Base-by-base conservation (phyloP, 371 early-diverging fungal genomes). In the Capniomyces stellatus region DNA sequence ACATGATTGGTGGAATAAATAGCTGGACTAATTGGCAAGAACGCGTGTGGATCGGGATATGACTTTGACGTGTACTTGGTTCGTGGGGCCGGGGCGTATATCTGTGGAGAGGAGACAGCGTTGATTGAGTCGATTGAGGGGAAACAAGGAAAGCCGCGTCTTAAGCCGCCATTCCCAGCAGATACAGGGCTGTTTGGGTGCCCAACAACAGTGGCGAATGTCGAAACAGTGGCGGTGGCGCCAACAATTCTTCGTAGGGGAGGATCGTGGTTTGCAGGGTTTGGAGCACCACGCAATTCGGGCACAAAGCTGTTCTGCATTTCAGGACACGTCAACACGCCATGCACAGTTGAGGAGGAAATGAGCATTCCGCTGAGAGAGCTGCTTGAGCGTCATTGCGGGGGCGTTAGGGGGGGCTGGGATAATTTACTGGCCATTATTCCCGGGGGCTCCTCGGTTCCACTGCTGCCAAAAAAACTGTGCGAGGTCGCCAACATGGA, bases 141-240 rank as follows among this genome's bases (percentile, higher is more conserved):
- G 58, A 94, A 94, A 75, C 89, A 87, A 62, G 96, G 96, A 40
- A 96, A 96, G 78, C 96, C 96, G 27, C 78, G 96, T 61, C 70
- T 96, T 63, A 96, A 96, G 87, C 96, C 96, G 42, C 96, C 96
- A 54, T 96, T 96, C 84, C 96, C 96, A 30, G 96, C 96, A 55
- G 94, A 96, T 66, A 85, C 92, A 21, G 96, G 96, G 62, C 75
- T 96, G 46, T 96, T 96, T 62, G 96, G 96, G 19, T 96, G 96
- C 73, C 96, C 96, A 41, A 93, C 96, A 19, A 96, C 96, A 22
- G 96, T 94, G 43, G 84, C 95, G 43, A 96, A 96, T 62, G 96
- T 96, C 46, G 96, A 96, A 71, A 96, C 96, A 35, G 89, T 96
- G 35, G 92, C 96, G 29, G 96, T 90, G 13, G 94, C 96, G 8